These are phyloP conservation scores for Chaetomium globosum DNA, from an alignment of 2,329 filamentous ascomycete species.

Conservation along the genomic window DNA sequence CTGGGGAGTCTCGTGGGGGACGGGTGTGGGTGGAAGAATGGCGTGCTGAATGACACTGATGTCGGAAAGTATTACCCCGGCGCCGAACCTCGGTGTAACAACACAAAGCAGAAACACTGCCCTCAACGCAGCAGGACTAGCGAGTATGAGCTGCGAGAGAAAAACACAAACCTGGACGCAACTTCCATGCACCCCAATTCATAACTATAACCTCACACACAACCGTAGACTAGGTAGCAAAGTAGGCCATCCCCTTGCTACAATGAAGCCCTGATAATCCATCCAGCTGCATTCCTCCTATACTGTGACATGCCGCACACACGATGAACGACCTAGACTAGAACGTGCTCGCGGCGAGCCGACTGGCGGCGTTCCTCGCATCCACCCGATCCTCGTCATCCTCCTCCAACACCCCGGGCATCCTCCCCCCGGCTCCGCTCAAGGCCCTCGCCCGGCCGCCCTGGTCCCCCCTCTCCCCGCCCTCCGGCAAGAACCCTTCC, in stretches of 20 bases:
- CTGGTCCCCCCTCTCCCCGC: constrained; percentile 46
- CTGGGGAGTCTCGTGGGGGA: constrained; percentile 24
- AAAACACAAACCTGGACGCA: constrained; percentile 2
- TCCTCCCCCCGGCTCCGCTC: constrained; percentile 41
- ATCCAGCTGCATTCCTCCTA: background rate
- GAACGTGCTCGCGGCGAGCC: constrained; percentile 92
- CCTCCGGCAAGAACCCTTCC: constrained; percentile 38
- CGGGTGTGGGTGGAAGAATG: constrained; percentile 15
- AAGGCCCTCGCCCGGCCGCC: constrained; percentile 47
- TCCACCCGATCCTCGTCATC: constrained; percentile 93
- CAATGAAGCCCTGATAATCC: background rate
- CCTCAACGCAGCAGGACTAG: background rate
- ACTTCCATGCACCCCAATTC: constrained; percentile 1
- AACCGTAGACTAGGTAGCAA: background rate
- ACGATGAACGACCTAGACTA: constrained; percentile 43
- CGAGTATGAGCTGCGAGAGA: background rate
- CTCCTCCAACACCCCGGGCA: constrained; percentile 70
- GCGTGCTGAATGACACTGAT: background rate
- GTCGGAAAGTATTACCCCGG: background rate
- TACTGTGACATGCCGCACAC: background rate
- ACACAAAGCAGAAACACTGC: background rate
- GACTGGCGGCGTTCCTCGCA: constrained; percentile 90
- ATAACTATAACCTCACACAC: background rate
- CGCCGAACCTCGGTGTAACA: background rate
- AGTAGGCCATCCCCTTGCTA: background rate